Percentiles rank a stretch among this genome's conserved stretches.
Evolutionary conservation across 805 yeast genomes (phyloP).

Genomic region (Candida jianshihensis): DNA sequence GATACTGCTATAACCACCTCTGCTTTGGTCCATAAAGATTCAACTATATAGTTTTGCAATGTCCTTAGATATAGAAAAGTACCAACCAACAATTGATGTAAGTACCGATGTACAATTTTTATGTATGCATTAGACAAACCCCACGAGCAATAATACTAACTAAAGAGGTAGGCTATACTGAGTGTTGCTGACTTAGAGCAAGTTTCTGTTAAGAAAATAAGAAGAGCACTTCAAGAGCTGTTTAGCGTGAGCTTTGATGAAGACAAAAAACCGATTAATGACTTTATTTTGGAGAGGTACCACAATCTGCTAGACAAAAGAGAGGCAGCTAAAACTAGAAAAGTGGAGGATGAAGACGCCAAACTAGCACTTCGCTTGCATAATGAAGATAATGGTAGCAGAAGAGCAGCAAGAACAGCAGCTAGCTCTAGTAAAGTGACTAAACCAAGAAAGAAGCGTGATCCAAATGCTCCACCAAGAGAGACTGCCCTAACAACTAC

Average conservation of each 20-base stretch:
- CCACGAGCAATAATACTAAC: no score
- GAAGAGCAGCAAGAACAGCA: conserved; percentile 12
- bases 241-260: conserved; percentile 48
- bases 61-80: not conserved
- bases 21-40: no score
- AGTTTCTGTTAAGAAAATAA: conserved; percentile 63
- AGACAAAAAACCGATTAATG: conserved; percentile 51
- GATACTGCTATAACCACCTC: no score
- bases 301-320: conserved; percentile 37
- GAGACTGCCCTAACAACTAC: conserved; percentile 28
- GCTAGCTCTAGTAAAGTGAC: conserved; percentile 6
- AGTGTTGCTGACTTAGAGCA: conserved; percentile 62
- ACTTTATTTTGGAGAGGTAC: conserved; percentile 52
- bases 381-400: conserved; percentile 14
- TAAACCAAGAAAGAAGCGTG: conserved; percentile 11
- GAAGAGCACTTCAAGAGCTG: conserved; percentile 67
- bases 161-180: conserved; percentile 49
- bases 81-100: conserved; percentile 2
- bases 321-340: conserved; percentile 28
- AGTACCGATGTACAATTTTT: no score
- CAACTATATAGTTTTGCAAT: no score
- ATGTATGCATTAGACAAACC: no score
- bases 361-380: conserved; percentile 44
- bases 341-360: conserved; percentile 43
- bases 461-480: conserved; percentile 11